Evolutionary conservation across 176 grass and related monocot genomes (phyloP).

Genomic region (Carex cristatella): DNA sequence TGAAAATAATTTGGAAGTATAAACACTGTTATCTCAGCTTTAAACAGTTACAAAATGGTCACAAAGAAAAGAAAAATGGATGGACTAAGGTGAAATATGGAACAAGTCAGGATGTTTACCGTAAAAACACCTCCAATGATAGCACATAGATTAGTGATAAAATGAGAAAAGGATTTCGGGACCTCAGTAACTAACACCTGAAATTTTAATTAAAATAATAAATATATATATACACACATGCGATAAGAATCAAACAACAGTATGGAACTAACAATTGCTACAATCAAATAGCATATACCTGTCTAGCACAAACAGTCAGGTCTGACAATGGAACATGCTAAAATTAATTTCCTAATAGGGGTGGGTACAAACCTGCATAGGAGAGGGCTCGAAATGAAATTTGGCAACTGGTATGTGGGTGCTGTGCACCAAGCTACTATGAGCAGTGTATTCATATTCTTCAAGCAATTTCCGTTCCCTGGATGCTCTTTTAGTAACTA

Average conservation of each 20-base stretch:
- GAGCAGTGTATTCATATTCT: slow-evolving; percentile 98
- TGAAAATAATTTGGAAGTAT: slow-evolving; percentile 33
- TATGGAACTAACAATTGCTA: neutral
- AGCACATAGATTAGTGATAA: slow-evolving; percentile 94
- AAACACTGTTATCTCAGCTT: neutral
- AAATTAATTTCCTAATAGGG: slow-evolving; percentile 12
- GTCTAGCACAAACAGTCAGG: neutral
- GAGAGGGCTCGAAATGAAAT: slow-evolving; percentile 92
- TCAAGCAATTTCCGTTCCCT: slow-evolving; percentile 74
- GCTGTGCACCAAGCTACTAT: slow-evolving; percentile 94
- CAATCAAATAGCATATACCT: neutral
- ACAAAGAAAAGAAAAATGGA: neutral
- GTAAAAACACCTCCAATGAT: slow-evolving; percentile 98
- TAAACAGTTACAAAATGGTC: neutral
- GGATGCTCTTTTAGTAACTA: slow-evolving; percentile 45
- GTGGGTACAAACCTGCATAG: slow-evolving; percentile 71
- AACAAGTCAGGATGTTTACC: slow-evolving; percentile 32
- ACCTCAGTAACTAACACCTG: slow-evolving; percentile 91
- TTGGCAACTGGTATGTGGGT: slow-evolving; percentile 84
- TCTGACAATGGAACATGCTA: neutral
- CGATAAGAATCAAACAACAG: neutral
- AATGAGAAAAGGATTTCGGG: slow-evolving; percentile 88
- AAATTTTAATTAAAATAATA: slow-evolving; percentile 2
- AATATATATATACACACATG: neutral
- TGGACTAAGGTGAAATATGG: slow-evolving; percentile 7